These are phyloP conservation scores for Claviceps sorghi DNA, from an alignment of 2,329 filamentous ascomycete species.

Conservation along the genomic window DNA sequence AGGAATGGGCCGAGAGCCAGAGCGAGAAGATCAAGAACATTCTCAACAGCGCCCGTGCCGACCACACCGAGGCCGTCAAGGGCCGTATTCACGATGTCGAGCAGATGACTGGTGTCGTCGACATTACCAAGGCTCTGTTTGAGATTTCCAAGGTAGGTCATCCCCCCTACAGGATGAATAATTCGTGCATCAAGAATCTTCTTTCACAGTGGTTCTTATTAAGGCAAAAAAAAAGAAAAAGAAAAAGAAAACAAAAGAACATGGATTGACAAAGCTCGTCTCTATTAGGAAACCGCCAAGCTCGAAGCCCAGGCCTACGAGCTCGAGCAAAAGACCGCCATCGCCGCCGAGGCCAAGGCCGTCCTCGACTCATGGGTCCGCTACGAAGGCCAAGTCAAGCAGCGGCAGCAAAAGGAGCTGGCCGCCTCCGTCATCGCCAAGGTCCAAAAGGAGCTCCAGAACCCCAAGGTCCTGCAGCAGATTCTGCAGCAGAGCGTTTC, in stretches of 20 bases:
- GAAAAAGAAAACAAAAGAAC: background rate
- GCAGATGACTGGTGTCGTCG: conserved; percentile 87
- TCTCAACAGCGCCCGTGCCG: conserved; percentile 81
- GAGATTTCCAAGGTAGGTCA: conserved; percentile 96
- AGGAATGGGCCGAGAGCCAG: conserved; percentile 80
- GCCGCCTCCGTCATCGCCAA: conserved; percentile 88
- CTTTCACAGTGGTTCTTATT: too few relatives aligned
- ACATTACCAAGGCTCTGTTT: conserved; percentile 93
- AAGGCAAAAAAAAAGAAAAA: background rate
- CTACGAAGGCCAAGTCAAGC: conserved; percentile 97
- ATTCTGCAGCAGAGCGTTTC: conserved; percentile 93
- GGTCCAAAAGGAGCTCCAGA: conserved; percentile 97
- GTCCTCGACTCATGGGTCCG: conserved; percentile 98
- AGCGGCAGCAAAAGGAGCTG: conserved; percentile 93
- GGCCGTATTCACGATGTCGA: conserved; percentile 84
- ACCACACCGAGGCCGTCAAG: conserved; percentile 94
- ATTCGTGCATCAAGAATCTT: too few relatives aligned
- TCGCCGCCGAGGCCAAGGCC: conserved; percentile 83
- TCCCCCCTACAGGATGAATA: too few relatives aligned
- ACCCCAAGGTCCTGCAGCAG: conserved; percentile 91
- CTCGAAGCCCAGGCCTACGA: conserved; percentile 94
- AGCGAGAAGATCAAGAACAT: conserved; percentile 88
- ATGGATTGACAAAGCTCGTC: background rate
- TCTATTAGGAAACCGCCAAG: conserved; percentile 73
- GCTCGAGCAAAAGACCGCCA: conserved; percentile 88